Conservation (phyloP, 768 basidiomycete species). For the Leucosporidium yakuticum region DNA sequence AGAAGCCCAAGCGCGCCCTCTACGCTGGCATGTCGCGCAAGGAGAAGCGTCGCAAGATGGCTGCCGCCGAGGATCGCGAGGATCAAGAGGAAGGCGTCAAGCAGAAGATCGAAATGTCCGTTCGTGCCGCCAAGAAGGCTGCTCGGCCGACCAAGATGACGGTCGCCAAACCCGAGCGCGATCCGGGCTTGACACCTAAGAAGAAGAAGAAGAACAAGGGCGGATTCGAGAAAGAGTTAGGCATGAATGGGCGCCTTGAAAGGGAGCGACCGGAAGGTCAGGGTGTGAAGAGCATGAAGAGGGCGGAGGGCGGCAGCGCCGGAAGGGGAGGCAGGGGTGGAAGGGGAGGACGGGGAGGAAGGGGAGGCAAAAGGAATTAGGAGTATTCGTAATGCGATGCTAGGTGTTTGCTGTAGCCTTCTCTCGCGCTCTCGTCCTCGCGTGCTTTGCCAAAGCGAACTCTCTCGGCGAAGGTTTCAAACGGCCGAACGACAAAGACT, state of each 20-base stretch:
- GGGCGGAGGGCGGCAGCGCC: conserved; percentile 3
- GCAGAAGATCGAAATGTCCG: conserved; percentile 58
- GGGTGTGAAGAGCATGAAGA: not conserved
- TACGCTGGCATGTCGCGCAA: conserved; percentile 77
- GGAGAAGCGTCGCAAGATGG: conserved; percentile 80
- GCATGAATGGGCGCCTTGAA: conserved; percentile 13
- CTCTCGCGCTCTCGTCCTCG: too few species aligned
- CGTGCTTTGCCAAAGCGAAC: too few species aligned
- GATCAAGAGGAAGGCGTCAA: conserved; percentile 46
- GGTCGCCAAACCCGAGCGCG: conserved; percentile 13
- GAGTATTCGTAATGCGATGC: too few species aligned
- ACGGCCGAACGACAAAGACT: too few species aligned
- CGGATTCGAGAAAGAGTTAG: conserved; percentile 2
- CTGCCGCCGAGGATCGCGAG: conserved; percentile 70
- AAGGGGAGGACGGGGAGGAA: too few species aligned
- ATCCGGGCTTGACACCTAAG: not conserved
- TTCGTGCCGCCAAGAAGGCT: conserved; percentile 80
- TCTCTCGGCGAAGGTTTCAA: too few species aligned
- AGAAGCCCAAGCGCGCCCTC: conserved; percentile 27
- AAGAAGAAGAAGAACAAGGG: conserved; percentile 14
- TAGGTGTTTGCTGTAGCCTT: too few species aligned
- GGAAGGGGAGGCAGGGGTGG: not conserved
- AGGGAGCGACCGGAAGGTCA: conserved; percentile 8
- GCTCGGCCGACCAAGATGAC: conserved; percentile 17
- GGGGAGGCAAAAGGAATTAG: too few species aligned